These are phyloP conservation scores for Microdochium trichocladiopsis DNA, from an alignment of 2,329 filamentous ascomycete genomes.

Conservation along the genomic window DNA sequence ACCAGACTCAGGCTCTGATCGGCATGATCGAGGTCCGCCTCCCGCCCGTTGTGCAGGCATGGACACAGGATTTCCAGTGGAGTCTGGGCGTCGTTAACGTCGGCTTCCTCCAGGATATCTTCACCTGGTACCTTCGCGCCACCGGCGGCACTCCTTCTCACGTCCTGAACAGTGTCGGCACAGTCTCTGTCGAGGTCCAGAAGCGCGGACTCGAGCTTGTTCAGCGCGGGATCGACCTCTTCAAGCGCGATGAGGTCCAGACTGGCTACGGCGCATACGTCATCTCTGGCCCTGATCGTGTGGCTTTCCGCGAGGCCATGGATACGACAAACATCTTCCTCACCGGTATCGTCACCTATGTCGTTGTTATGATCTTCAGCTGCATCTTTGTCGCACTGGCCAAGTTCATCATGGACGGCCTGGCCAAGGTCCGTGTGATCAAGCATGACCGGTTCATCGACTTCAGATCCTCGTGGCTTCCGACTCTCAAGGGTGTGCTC, in stretches of 20 bases:
- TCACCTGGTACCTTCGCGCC: constrained; percentile 92
- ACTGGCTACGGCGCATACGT: constrained; percentile 49
- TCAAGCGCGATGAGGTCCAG: constrained; percentile 48
- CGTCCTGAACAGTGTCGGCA: constrained; percentile 66
- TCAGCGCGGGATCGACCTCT: too few relatives aligned
- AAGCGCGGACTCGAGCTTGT: constrained; percentile 49
- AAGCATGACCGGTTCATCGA: constrained; percentile 82
- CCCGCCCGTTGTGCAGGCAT: constrained; percentile 82
- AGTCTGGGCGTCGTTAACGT: constrained; percentile 92
- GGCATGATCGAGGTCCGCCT: constrained; percentile 75
- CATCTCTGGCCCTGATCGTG: constrained; percentile 80
- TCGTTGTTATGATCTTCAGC: constrained; percentile 72
- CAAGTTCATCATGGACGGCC: constrained; percentile 74
- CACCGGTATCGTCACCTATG: constrained; percentile 84
- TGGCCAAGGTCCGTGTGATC: constrained; percentile 69
- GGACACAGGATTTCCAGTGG: constrained; percentile 98
- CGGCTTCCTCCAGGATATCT: constrained; percentile 79
- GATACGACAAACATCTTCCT: constrained; percentile 91
- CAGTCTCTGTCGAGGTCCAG: constrained; percentile 76
- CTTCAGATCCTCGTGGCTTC: constrained; percentile 91
- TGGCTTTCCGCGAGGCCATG: constrained; percentile 78
- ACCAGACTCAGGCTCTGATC: constrained; percentile 88
- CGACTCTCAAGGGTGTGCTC: constrained; percentile 86
- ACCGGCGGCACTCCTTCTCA: constrained; percentile 82
- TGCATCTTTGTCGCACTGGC: constrained; percentile 67